Evolutionary conservation across 257 asterid species (phyloP).

Genomic region (Mitragyna speciosa): DNA sequence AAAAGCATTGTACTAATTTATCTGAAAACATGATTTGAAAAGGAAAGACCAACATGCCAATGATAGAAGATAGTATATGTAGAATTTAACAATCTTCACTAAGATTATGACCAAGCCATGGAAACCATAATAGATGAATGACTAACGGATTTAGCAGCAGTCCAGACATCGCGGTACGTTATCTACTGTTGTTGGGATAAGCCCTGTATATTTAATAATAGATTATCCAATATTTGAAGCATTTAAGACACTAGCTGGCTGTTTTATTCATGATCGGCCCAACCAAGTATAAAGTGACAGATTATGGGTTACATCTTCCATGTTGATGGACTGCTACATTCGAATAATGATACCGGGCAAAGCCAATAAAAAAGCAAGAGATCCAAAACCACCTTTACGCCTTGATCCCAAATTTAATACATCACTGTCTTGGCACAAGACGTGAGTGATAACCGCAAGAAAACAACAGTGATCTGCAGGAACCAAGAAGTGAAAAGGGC

Average conservation of each 20-base stretch:
- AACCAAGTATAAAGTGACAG: not conserved
- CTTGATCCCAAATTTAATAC: not conserved
- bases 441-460: not conserved
- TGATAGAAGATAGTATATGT: not conserved
- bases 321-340: not conserved
- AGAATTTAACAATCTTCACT: not conserved
- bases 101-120: not conserved
- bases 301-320: not conserved
- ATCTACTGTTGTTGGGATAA: not conserved
- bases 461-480: not conserved
- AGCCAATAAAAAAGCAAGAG: not conserved
- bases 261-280: not conserved
- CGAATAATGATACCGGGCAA: not conserved
- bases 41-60: not conserved
- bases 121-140: not conserved
- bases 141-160: not conserved
- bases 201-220: not conserved
- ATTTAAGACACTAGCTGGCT: not conserved
- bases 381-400: not conserved
- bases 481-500: not conserved
- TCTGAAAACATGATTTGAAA: not conserved
- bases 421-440: not conserved
- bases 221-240: not conserved
- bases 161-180: not conserved
- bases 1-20: not conserved